Conservation (phyloP, 2,329 filamentous ascomycete species). For the Fusarium clavum region DNA sequence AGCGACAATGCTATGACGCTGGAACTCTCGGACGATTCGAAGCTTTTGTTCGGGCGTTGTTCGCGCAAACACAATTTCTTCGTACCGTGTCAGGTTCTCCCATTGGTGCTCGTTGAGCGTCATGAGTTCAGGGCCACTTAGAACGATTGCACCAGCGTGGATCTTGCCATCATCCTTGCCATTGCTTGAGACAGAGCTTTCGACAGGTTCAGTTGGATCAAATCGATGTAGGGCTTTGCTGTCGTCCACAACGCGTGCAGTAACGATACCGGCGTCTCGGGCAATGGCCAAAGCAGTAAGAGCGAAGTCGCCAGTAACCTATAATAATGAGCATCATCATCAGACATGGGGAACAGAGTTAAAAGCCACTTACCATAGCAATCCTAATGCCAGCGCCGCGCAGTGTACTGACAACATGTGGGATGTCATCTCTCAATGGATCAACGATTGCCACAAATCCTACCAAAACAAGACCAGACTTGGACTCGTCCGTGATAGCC, state of each 20-base stretch:
- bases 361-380: constrained; percentile 70
- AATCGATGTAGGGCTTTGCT: constrained; percentile 61
- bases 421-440: constrained; percentile 79
- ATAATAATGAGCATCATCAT: neutral
- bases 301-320: constrained; percentile 81
- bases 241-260: constrained; percentile 64
- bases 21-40: constrained; percentile 81
- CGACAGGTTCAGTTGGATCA: constrained; percentile 11
- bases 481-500: neutral
- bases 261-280: constrained; percentile 77
- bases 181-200: accelerated
- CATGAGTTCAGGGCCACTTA: constrained; percentile 74
- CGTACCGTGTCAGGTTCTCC: constrained; percentile 72
- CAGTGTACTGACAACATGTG: constrained; percentile 72
- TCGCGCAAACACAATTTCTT: constrained; percentile 79
- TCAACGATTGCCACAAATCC: constrained; percentile 84
- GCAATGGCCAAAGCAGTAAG: constrained; percentile 81
- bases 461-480: constrained; percentile 70
- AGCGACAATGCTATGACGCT: constrained; percentile 75
- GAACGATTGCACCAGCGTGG: constrained; percentile 64
- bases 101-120: constrained; percentile 75
- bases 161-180: neutral
- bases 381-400: constrained; percentile 78
- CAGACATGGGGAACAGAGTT: too few relatives aligned
- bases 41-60: constrained; percentile 85